Percentiles rank a stretch among this genome's conserved stretches.
Conservation (phyloP, 805 yeast genomes). For the Ogataea kodamae region DNA sequence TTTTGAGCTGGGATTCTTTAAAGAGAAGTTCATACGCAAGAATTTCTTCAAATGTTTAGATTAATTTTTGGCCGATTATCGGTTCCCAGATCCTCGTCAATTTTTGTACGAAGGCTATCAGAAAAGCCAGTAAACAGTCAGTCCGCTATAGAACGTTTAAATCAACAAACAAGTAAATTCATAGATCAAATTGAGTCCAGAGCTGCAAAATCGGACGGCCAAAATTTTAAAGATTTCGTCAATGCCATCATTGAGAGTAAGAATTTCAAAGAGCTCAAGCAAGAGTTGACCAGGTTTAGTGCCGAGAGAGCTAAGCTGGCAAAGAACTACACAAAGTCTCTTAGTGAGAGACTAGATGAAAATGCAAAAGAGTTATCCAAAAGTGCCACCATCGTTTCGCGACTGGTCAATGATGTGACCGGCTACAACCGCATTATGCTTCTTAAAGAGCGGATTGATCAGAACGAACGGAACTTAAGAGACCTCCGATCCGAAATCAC, state of each 20-base stretch:
- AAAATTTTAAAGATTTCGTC: conserved; percentile 17
- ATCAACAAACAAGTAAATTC: conserved; percentile 14
- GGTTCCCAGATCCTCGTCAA: background rate
- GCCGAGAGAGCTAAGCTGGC: conserved; percentile 22
- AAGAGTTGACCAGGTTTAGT: conserved; percentile 30
- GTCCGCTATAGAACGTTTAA: conserved; percentile 7
- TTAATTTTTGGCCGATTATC: background rate
- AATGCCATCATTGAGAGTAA: conserved; percentile 31
- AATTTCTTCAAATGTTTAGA: conserved; percentile 5
- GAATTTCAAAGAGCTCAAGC: conserved; percentile 32
- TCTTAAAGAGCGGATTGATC: conserved; percentile 58
- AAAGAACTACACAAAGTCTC: conserved; percentile 36
- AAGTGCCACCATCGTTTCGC: conserved; percentile 56
- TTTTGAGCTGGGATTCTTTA: conserved; percentile 31
- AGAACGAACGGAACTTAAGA: conserved; percentile 49
- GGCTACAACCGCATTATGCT: conserved; percentile 82
- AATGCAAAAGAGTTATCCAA: conserved; percentile 55
- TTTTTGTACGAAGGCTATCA: conserved; percentile 3
- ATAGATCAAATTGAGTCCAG: conserved; percentile 20
- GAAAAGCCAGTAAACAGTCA: conserved; percentile 1
- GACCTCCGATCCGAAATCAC: conserved; percentile 47
- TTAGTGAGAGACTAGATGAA: conserved; percentile 42
- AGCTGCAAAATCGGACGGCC: conserved; percentile 8
- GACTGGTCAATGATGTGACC: conserved; percentile 81
- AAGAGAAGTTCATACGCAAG: conserved; percentile 33